Base-by-base conservation (phyloP, 2,329 filamentous ascomycete genomes). In the Fusarium nematophilum region DNA sequence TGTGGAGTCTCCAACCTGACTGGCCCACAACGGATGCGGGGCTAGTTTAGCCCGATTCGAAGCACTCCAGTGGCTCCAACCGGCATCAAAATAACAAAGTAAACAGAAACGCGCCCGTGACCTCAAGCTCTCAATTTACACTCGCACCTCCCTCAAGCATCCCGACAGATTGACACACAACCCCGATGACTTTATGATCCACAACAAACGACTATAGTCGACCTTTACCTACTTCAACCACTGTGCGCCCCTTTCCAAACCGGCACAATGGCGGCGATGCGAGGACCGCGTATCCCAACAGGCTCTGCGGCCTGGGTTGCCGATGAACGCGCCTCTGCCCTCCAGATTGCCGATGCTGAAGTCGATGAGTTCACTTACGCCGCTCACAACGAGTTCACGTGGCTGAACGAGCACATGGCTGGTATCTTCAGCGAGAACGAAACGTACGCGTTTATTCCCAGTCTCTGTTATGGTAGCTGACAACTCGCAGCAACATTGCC, bases 401-500 rank as follows among this genome's bases (percentile, higher is more conserved):
- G 95, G 95, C 82, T 99, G 68, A 98, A 99, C 72, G 95, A 98
- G 78, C 95, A 99, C 75, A 97, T 99, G 94, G 87, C 87, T 43
- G 92, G 96, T 62, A 92, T 99, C 70, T 96, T 98, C 74, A 90
- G 88, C 69, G 88, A 90, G 68, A 90, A 93, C 71, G 87, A 93
- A 77, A 86, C 93, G 95, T 97, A 86, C 70, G 72, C 46, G 60
- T 60, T 9, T 45, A 33, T 33, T 31, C 40, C 31, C 37, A 39
- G 15, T 34, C 43, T 31, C 36, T 17, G 27, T 44, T 34, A 39
- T 48, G 46, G 31, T 30, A 11, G 52, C 60, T 70, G 31, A 65
- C 43, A 23, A 13, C 34, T 57, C 40, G 15, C 69, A 98, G 95
- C 60, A 94, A 94, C 73, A 89, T 98, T 57, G 86, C 92, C 61